These are phyloP conservation scores for Pleurotus eryngii DNA, from an alignment of 768 basidiomycete genomes.

Conservation along the genomic window DNA sequence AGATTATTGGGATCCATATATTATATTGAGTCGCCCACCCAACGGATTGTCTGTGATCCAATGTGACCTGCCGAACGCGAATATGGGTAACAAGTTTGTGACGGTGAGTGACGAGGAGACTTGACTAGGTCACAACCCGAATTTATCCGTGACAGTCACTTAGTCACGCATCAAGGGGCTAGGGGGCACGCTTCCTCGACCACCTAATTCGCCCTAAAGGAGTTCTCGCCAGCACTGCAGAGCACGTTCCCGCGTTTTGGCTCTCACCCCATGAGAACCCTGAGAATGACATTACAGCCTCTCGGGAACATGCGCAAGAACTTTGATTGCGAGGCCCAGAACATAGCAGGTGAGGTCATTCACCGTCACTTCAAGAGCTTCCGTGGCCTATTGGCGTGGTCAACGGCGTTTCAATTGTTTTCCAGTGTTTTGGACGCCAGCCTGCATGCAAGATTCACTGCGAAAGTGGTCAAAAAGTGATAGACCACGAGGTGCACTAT, in stretches of 20 bases:
- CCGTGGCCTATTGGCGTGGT: background rate
- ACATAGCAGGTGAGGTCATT: no score
- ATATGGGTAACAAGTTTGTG: conserved; percentile 46
- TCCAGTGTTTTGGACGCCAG: background rate
- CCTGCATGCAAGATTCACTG: background rate
- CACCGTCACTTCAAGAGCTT: no score
- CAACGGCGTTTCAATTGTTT: background rate
- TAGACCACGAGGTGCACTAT: background rate
- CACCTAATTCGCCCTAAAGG: no score
- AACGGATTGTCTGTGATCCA: conserved; percentile 26
- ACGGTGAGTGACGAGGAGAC: conserved; percentile 37
- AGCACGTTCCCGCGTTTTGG: no score
- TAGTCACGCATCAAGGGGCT: background rate
- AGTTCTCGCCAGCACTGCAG: no score
- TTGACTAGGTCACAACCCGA: background rate
- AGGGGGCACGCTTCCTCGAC: no score
- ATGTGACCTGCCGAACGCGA: conserved; percentile 42
- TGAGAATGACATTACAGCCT: background rate
- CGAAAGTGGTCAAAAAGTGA: background rate
- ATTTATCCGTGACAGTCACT: background rate
- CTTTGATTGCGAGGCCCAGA: no score
- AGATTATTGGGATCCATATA: conserved; percentile 2
- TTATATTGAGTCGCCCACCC: background rate
- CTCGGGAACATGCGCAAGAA: no score
- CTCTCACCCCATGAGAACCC: background rate